These are phyloP conservation scores for Malus hybrid DNA, from an alignment of 331 rosid genomes.

Conservation along the genomic window DNA sequence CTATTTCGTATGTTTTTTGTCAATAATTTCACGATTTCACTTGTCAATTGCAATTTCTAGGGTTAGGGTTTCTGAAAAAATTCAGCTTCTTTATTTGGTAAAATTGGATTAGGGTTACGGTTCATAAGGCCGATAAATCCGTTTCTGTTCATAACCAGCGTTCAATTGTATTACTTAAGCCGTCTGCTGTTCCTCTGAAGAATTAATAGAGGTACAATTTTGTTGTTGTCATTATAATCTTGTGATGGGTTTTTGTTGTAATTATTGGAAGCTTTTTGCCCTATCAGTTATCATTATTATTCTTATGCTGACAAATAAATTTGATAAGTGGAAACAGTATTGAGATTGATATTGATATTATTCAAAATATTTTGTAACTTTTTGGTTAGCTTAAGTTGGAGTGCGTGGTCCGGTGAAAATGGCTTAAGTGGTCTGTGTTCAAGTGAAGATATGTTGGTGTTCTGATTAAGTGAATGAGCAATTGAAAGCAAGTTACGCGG, in stretches of 20 bases:
- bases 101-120: conserved; percentile 30
- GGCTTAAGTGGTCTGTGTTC: not conserved
- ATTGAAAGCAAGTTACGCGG: not conserved
- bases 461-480: not conserved
- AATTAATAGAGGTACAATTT: conserved; percentile 14
- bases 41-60: conserved; percentile 8
- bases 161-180: conserved; percentile 11
- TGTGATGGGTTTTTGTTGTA: not conserved
- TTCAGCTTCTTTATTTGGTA: conserved; percentile 1
- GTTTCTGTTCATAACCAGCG: not conserved
- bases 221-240: not conserved
- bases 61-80: conserved; percentile 40
- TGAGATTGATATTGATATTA: not conserved
- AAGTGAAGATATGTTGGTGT: not conserved
- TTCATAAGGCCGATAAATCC: not conserved
- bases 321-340: not conserved
- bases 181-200: conserved; percentile 5
- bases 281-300: not conserved
- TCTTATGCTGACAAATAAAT: not conserved
- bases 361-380: not conserved
- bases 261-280: not conserved
- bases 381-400: not conserved
- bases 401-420: not conserved
- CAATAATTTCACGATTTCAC: not conserved
- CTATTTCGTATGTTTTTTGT: not conserved